Evolutionary conservation across 75 land plant genomes (phyloP).

Genomic region (Adiantum capillusveneris): DNA sequence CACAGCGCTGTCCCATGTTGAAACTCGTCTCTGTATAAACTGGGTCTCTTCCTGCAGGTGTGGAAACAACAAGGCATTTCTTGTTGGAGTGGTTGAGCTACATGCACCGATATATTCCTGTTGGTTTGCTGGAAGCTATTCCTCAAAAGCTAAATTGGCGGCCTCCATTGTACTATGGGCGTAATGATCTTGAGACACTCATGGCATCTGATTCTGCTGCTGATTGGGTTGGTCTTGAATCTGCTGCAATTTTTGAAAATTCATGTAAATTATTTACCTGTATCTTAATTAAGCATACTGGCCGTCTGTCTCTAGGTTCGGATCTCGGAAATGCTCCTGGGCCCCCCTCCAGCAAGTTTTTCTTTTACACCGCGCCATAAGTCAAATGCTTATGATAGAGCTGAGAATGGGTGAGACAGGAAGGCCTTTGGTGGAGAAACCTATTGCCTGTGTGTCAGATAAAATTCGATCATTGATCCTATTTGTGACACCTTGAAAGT

Average conservation of each 20-base stretch:
- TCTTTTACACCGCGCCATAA: conserved; percentile 93
- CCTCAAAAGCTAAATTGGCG: conserved; percentile 92
- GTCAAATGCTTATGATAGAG: conserved; percentile 93
- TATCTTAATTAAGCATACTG: no score
- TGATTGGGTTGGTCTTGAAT: conserved; percentile 68
- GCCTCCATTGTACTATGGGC: conserved; percentile 77
- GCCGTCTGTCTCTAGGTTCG: conserved; percentile 39
- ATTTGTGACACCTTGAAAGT: no score
- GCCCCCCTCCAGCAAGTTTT: conserved; percentile 85
- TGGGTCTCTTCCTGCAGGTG: conserved; percentile 46
- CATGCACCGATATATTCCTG: conserved; percentile 78
- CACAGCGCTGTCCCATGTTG: no score
- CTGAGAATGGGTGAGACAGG: conserved; percentile 93
- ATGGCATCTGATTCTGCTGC: conserved; percentile 99
- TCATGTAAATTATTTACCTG: background rate
- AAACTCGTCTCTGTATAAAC: conserved; percentile 3
- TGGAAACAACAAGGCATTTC: conserved; percentile 93
- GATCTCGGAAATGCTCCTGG: conserved; percentile 88
- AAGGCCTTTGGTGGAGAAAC: no score
- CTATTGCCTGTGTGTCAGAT: no score
- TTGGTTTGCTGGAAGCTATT: conserved; percentile 82
- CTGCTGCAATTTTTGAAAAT: background rate
- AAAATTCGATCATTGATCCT: no score
- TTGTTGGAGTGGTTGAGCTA: conserved; percentile 97
- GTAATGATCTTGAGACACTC: conserved; percentile 91